phyloP scores from a whole-genome alignment of 2,329 filamentous ascomycete species.

The Colletotrichum falcatum region DNA sequence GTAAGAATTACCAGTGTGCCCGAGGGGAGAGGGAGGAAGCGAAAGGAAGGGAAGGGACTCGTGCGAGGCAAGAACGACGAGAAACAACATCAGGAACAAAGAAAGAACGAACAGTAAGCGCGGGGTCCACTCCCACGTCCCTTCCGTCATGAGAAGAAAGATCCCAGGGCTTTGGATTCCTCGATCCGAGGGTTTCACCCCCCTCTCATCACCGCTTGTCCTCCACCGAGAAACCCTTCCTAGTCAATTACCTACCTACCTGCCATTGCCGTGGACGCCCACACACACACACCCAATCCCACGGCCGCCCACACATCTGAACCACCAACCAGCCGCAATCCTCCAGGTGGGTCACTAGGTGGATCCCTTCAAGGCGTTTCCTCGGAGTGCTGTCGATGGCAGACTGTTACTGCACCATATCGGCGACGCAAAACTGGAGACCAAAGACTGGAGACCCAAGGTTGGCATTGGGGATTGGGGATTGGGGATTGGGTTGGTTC shows the following conservation, averaged over 20 bases:
- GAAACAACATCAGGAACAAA: conserved; percentile 1
- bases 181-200: not conserved
- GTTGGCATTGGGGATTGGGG: no score
- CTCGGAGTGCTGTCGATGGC: conserved; percentile 25
- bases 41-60: conserved; percentile 9
- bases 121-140: conserved; percentile 13
- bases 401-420: not conserved
- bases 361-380: conserved; percentile 22
- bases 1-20: not conserved
- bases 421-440: not conserved
- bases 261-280: conserved; percentile 17
- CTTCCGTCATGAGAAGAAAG: conserved; percentile 10
- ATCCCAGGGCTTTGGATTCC: not conserved
- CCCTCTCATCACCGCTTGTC: not conserved
- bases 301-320: not conserved
- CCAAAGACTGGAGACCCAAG: not conserved
- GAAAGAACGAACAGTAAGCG: conserved; percentile 1
- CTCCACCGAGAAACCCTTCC: conserved; percentile 13
- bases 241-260: conserved; percentile 1
- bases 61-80: not conserved
- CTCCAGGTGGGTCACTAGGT: conserved; percentile 18
- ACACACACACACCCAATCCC: conserved; percentile 12
- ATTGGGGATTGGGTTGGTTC: not conserved
- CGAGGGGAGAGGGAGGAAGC: not conserved
- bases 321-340: conserved; percentile 27